A percentile compares a stretch with the other conserved stretches of the same genome.
Conservation (phyloP, 2,329 filamentous ascomycete genomes). For the Venturia asperata region DNA sequence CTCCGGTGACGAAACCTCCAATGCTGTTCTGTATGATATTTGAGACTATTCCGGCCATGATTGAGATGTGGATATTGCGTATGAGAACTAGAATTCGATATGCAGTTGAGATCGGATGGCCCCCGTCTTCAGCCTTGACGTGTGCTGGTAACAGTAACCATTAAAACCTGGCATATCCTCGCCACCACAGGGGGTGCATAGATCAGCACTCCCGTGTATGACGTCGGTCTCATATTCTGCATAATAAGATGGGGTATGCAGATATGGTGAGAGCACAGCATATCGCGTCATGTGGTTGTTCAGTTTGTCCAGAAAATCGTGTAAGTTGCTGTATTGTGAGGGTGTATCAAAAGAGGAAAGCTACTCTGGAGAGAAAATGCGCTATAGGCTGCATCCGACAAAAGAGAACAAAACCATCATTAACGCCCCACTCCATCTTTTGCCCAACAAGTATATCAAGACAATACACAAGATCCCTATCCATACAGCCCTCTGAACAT, state of each 20-base stretch:
- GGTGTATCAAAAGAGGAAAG: not conserved
- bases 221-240: not conserved
- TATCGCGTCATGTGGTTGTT: not conserved
- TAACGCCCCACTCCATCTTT: not conserved
- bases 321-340: not conserved
- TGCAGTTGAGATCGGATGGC: not conserved
- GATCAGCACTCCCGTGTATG: not conserved
- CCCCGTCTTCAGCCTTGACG: not conserved
- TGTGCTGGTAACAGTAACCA: not conserved
- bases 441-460: not conserved
- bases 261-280: not conserved
- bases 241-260: too few relatives aligned
- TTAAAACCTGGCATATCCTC: constrained; percentile 7
- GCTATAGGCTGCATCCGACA: not conserved
- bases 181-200: not conserved
- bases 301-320: not conserved
- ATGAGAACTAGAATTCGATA: not conserved
- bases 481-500: not conserved
- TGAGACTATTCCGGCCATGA: constrained; percentile 26
- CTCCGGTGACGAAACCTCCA: constrained; percentile 33
- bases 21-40: constrained; percentile 35
- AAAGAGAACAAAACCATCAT: not conserved
- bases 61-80: not conserved
- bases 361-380: not conserved
- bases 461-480: not conserved